Evolutionary conservation across 345 rosid genomes (phyloP), one percentile per base, ranked within the genome.

Genomic region (Ricinus communis): DNA sequence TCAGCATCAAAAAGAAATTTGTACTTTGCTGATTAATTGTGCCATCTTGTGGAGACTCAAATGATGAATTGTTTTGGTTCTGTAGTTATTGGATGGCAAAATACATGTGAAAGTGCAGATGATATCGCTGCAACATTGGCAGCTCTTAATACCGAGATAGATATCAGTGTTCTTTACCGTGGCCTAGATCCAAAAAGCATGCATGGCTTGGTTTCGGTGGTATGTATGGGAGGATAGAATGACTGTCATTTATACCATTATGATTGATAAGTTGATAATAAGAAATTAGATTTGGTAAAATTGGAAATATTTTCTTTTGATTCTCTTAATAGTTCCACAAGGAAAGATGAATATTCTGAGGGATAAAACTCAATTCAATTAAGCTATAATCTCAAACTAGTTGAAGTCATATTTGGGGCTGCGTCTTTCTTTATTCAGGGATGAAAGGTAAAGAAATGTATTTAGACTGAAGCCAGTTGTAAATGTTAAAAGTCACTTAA

Each of bases 41-140:
- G 22, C 67, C 33, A 21, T 69, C 25, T n/a, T 68, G 15, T 16
- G 21, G 40, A 66, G 51, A 65, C 57, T 66, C 33, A 43, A 15
- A 1, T 43, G 13, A 31, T 46, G n/a, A 8, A 58, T 49, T 38
- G 41, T 53, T 74, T 71, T 76, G 62, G 38, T 59, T 69, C 36
- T 81, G 85, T 87, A 95, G 98, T 95, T 81, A 72, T 95, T 66
- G 99, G 99, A 72, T 95, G 99, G 99, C 94, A 90, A 84, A 92
- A 86, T 72, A 89, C 99, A 50, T 86, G 97, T 38, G 99, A 95
- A 82, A 85, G 76, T 74, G 89, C 83, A 52, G 86, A 86, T 64
- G 94, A 95, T 82, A 92, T 95, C 79, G 83, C 82, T 71, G 97
- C 91, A 69, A 95, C 99, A 47, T 77, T 95, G 78, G 83, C 90